Evolutionary conservation across 768 basidiomycete genomes (phyloP).

Genomic region (Trametes gibbosa): DNA sequence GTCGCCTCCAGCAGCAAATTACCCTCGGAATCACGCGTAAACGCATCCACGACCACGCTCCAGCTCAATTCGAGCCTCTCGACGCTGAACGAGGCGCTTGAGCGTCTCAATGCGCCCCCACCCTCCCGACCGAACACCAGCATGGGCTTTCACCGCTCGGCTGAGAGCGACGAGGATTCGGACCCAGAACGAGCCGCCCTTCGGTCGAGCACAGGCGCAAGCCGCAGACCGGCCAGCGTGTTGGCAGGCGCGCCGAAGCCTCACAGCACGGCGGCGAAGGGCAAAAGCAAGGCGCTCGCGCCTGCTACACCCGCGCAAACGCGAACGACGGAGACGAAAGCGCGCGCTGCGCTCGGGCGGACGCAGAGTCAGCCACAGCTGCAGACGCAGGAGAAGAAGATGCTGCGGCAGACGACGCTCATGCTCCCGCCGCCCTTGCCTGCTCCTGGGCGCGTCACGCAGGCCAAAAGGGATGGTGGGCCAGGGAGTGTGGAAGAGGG

Average conservation of each 20-base stretch:
- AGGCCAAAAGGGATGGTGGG: neutral
- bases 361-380: no score
- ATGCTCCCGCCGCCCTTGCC: conserved; percentile 25
- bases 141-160: conserved; percentile 53
- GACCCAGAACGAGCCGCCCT: neutral
- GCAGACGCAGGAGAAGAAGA: neutral
- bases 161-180: conserved; percentile 27
- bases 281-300: neutral
- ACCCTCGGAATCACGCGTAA: neutral
- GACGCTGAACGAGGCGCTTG: conserved; percentile 63
- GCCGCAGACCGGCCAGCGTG: conserved; percentile 10
- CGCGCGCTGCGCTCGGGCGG: no score
- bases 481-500: neutral
- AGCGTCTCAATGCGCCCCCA: conserved; percentile 65
- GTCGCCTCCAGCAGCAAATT: neutral
- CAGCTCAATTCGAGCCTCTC: conserved; percentile 40
- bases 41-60: neutral
- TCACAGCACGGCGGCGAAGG: neutral
- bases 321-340: neutral
- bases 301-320: neutral
- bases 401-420: conserved; percentile 15
- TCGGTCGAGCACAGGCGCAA: conserved; percentile 13
- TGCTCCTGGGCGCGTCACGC: neutral
- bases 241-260: conserved; percentile 10
- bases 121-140: conserved; percentile 68